Evolutionary conservation across 2,329 filamentous ascomycete genomes (phyloP), one percentile per base, ranked within the genome.

Genomic region (Hymenoscyphus occultus): DNA sequence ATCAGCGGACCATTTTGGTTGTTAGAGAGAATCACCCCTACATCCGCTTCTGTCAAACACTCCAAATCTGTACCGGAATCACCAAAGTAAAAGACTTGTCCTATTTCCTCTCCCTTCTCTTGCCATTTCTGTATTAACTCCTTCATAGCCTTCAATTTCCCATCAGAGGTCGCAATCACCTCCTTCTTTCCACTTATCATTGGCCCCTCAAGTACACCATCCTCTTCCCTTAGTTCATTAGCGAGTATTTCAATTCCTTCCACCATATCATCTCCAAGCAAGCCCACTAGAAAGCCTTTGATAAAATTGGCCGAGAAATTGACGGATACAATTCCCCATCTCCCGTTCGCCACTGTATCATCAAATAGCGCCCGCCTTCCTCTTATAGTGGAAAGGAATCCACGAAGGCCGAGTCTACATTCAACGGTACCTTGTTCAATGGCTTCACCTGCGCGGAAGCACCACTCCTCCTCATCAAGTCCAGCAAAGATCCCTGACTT

Each of bases 51-150:
- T 9, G 67, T 65, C 35, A 76, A 67, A 58, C 73, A 75, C 62
- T 73, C 74, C 4, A 76, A 60, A 60, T 76, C 74, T 35, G 72
- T 74, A 9, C 64, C 64, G 3, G 72, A 73, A 65, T 76, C 74
- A 2, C 74, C 74, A 54, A 75, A 65, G 65, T 76, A 76, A 2
- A 75, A 60, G 2, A 69, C 39, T 19, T 60, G 61, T 2, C 42
- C 59, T 31, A 56, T 7, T 13, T 28, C 31, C 28, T 51, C 58
- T 13, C 42, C 45, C 12, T 35, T 13, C 12, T 56, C 51, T 9
- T 32, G 40, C 69, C 68, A 70, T 4, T 14, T 13, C 7, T 64
- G 16, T 19, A 71, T 12, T 31, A 72, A 32, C 12, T 61, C 45
- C 10, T 63, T 67, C 71, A 73, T 71, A 1, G 69, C 65, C 31